Evolutionary conservation across 208 protist species (phyloP).

Genomic region (Jaenimonas drosophilae): DNA sequence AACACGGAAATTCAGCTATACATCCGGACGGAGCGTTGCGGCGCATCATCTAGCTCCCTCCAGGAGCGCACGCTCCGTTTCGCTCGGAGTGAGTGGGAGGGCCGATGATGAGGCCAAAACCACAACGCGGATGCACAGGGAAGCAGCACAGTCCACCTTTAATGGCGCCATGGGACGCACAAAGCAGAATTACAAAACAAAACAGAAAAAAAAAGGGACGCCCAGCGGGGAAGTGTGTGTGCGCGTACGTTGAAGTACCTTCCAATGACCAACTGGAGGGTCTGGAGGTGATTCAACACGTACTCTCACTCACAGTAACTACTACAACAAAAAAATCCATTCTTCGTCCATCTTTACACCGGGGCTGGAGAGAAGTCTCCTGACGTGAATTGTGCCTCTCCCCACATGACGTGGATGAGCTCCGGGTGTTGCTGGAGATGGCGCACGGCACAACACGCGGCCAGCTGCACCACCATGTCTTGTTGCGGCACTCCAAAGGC

Average conservation of each 20-base stretch:
- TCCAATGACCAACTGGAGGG: not conserved
- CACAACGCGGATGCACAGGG: no score
- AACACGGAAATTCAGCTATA: no score
- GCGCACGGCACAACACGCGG: conserved; percentile 15
- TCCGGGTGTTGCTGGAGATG: conserved; percentile 13
- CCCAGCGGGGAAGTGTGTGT: not conserved
- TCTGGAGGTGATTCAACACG: not conserved
- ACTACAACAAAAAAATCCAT: no score
- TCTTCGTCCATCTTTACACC: no score
- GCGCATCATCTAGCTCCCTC: no score
- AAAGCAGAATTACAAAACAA: conserved; percentile 4
- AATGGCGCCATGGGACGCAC: no score
- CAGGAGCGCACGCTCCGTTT: no score
- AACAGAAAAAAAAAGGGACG: not conserved
- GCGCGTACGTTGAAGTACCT: not conserved
- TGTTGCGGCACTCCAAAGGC: conserved; percentile 18
- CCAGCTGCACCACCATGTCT: conserved; percentile 13
- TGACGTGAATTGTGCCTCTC: not conserved
- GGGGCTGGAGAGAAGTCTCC: no score
- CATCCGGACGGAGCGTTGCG: no score
- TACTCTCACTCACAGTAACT: no score
- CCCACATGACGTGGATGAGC: not conserved
- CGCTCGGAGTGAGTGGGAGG: no score
- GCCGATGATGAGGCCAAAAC: no score
- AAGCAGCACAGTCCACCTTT: not conserved